Base-by-base conservation (phyloP, 345 rosid genomes). In the Pistacia atlantica region DNA sequence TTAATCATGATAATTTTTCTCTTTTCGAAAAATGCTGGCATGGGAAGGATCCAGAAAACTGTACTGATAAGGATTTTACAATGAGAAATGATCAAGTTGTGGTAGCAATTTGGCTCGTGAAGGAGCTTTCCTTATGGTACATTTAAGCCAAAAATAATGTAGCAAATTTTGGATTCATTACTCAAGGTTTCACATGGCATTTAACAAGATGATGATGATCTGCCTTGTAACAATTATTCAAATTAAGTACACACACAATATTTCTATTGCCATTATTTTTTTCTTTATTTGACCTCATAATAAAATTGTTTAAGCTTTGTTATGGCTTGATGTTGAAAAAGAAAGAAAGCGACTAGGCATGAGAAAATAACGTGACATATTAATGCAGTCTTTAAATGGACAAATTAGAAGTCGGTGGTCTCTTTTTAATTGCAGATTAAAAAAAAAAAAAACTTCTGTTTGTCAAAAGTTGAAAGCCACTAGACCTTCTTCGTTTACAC, bases 401-500 rank as follows among this genome's bases (percentile, higher is more conserved):
- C 86, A 77, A 83, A 79, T n/a, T 64, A 71, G 58, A 69, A 78
- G 88, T 83, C 92, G 89, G 89, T 86, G 86, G 56, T 62, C 69
- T 13, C 67, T 67, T 71, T 65, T 17, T 48, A 35, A 35, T 69
- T 46, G 14, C 4, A 18, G 13, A 69, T 69, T 5, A 31, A 31
- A 49, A 74, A 57, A 18, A 60, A 58, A 22, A 74, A 57, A 18
- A 60, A 58, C 68, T 54, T 54, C 64, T 20, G 1, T 64, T 66
- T 74, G 38, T 75, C 72, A 62, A 78, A 58, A 55, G 71, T 74
- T 73, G 74, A 78, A 57, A 83, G 46, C 46, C 25, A 67, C 80
- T 51, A 31, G 64, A 57, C 74, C 72, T 69, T 62, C 25, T 31
- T 20, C 52, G 3, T 3, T 12, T 38, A 3, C 20, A 16, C 22